phyloP scores from a whole-genome alignment of 2,329 filamentous ascomycete genomes.

The Pyricularia grisea region DNA sequence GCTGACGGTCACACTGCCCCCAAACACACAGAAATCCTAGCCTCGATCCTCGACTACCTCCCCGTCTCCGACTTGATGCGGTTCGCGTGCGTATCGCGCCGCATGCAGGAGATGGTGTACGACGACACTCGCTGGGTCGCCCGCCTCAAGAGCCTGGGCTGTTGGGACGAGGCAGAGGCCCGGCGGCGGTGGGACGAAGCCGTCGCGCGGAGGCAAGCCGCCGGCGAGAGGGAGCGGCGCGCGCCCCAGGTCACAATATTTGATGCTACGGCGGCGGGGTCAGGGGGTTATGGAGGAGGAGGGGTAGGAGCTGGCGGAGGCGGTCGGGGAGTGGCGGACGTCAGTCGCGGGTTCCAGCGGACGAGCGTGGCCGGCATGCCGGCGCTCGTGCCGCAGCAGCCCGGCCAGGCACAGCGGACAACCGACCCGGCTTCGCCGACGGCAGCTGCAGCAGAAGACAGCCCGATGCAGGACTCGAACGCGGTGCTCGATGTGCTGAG shows the following conservation, averaged over 20 bases:
- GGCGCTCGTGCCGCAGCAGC: slow-evolving; percentile 9
- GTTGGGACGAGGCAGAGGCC: slow-evolving; percentile 87
- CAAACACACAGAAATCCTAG: slow-evolving; percentile 64
- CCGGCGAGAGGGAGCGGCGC: slow-evolving; percentile 21
- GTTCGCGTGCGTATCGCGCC: slow-evolving; percentile 74
- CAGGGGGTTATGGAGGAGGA: neutral
- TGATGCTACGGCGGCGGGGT: neutral
- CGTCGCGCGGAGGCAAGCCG: slow-evolving; percentile 51
- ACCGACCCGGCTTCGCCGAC: slow-evolving; percentile 26
- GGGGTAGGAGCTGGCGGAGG: neutral
- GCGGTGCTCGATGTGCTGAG: slow-evolving; percentile 61
- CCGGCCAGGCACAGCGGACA: slow-evolving; percentile 31
- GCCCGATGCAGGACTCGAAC: slow-evolving; percentile 47
- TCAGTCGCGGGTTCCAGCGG: slow-evolving; percentile 60
- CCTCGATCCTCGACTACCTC: slow-evolving; percentile 80
- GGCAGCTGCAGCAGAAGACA: slow-evolving; percentile 25
- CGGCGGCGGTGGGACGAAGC: slow-evolving; percentile 70
- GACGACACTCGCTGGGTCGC: slow-evolving; percentile 95
- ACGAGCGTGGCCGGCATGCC: slow-evolving; percentile 40
- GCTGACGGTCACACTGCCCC: neutral
- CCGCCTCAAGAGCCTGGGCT: slow-evolving; percentile 74
- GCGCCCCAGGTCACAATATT: slow-evolving; percentile 3
- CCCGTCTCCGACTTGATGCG: slow-evolving; percentile 76
- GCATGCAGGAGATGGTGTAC: slow-evolving; percentile 96
- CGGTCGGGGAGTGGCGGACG: slow-evolving; percentile 30